Conservation (phyloP, 176 grass and related monocot genomes). For the Oryza glaberrima region DNA sequence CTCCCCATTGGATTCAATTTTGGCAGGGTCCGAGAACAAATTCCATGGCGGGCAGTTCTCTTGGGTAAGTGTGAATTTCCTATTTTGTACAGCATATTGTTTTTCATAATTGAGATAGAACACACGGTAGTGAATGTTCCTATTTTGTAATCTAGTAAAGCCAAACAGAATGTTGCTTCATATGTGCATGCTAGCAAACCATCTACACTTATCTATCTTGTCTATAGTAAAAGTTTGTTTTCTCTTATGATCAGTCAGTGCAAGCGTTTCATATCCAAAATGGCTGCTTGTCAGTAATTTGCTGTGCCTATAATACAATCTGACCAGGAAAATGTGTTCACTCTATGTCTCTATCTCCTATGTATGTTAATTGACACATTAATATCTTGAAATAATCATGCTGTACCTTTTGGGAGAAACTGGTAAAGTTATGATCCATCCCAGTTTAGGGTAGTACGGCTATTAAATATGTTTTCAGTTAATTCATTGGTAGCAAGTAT, state of each 20-base stretch:
- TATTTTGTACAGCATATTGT: not conserved
- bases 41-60: conserved; percentile 91
- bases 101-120: not conserved
- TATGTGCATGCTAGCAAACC: conserved; percentile 11
- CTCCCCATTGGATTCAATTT: conserved; percentile 77
- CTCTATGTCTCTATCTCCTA: not conserved
- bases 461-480: not conserved
- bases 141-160: not conserved
- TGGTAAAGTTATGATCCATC: not conserved
- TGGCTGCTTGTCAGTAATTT: not conserved
- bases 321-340: not conserved
- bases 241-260: conserved; percentile 2
- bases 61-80: conserved; percentile 65
- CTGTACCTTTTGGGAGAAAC: not conserved
- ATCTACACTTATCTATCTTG: not conserved
- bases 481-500: not conserved
- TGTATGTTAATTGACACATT: not conserved
- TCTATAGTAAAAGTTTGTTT: not conserved
- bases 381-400: not conserved
- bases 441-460: not conserved
- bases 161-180: not conserved
- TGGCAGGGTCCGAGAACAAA: conserved; percentile 74
- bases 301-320: not conserved
- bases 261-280: conserved; percentile 9
- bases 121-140: not conserved